Base-by-base conservation (phyloP, 2,329 filamentous ascomycete species). In the Fusarium bactridioides region DNA sequence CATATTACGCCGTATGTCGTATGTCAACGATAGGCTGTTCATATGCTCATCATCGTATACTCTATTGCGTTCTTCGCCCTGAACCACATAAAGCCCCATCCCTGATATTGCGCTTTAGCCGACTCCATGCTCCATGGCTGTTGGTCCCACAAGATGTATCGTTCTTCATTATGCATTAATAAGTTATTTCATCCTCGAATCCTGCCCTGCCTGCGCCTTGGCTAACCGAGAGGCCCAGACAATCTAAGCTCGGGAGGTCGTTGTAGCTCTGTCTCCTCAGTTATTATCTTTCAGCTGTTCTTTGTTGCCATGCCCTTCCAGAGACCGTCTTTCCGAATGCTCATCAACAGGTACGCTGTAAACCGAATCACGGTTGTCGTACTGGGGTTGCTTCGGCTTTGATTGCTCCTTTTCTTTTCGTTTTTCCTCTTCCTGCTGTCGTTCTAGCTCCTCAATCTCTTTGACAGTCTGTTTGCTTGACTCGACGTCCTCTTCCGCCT, bases 401-500 rank as follows among this genome's bases (percentile, higher is more conserved):
- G 58, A 33, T 25, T 60, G 44, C 40, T 74, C 62, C n/a, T 43
- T 70, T n/a, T 64, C 40, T 27, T 63, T 73, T 40, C 56, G 50
- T 21, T 70, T 61, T 40, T 70, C 70, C 27, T 73, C 70, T 58
- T 74, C 67, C 18, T 73, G 70, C 21, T 69, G 64, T 15, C 64
- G 69, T 41, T 74, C 68, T 13, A 74, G 31, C 29, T 67, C 71
- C n/a, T 72, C 70, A 7, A 68, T 61, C 55, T 74, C 71, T 23
- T 65, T 67, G 18, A 74, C 64, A 19, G 62, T 69, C 60, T 67
- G 58, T 57, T 74, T 72, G 23, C 72, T 72, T 23, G 64, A 69
- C 35, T 74, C 64, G 18, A 74, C 62, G n/a, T 69, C 70, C 62
- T 70, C 76, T 44, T 72, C 74, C 15, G 68, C 72, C 63, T 83